Percentiles rank a stretch among this genome's conserved stretches.
These are phyloP conservation scores for Hansenula anomala DNA, from an alignment of 1,139 yeast genomes.

Conservation along the genomic window DNA sequence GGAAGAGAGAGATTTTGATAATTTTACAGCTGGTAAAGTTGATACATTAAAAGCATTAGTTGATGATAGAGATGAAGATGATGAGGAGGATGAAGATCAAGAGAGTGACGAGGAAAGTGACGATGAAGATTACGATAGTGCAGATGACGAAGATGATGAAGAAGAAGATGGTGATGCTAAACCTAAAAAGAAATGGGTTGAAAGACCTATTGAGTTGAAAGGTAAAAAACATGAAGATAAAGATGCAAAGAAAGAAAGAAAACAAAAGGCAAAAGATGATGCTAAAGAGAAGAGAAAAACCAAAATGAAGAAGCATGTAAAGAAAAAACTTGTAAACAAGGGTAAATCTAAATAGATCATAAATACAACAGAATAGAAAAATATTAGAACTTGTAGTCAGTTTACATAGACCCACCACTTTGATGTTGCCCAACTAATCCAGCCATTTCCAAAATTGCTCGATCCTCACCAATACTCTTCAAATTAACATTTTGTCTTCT, in stretches of 20 bases:
- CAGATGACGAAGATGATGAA: conserved; percentile 28
- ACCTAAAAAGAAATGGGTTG: conserved; percentile 38
- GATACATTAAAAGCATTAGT: conserved; percentile 67
- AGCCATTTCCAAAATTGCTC: conserved; percentile 86
- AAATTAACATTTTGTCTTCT: conserved; percentile 69
- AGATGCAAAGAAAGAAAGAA: conserved; percentile 78
- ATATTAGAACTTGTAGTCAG: too few species aligned
- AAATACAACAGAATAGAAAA: too few species aligned
- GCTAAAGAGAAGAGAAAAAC: conserved; percentile 85
- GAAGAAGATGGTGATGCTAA: conserved; percentile 33
- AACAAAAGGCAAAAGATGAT: conserved; percentile 76
- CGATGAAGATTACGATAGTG: conserved; percentile 26
- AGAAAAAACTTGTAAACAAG: conserved; percentile 71
- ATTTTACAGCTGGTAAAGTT: conserved; percentile 76
- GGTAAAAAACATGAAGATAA: conserved; percentile 84
- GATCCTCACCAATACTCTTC: conserved; percentile 67
- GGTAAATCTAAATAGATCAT: conserved; percentile 23
- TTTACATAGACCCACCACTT: conserved; percentile 50
- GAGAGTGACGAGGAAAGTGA: conserved; percentile 26
- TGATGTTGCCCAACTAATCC: conserved; percentile 75
- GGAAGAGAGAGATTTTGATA: conserved; percentile 85
- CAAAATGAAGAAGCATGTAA: conserved; percentile 88
- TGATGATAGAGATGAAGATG: conserved; percentile 25
- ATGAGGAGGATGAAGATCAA: conserved; percentile 18
- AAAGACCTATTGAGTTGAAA: conserved; percentile 36